Evolutionary conservation across 2,329 filamentous ascomycete species (phyloP).

Genomic region (Arthroderma sp.): DNA sequence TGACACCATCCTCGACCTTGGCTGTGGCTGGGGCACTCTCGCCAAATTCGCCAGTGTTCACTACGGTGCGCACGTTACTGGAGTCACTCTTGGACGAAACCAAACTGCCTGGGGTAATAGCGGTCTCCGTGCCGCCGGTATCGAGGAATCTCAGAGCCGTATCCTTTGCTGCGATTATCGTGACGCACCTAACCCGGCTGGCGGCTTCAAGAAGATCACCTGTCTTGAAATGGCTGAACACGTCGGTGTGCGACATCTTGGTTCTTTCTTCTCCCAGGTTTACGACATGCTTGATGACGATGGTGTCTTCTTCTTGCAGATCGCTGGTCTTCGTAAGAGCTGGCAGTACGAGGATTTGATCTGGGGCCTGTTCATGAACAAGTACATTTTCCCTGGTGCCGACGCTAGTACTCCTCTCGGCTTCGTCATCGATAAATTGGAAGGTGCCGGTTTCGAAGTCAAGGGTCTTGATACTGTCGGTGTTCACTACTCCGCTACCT

Average conservation of each 20-base stretch:
- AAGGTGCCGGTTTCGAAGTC: conserved; percentile 78
- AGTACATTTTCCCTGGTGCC: conserved; percentile 94
- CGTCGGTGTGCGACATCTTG: conserved; percentile 84
- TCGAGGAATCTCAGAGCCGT: conserved; percentile 75
- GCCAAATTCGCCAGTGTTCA: conserved; percentile 85
- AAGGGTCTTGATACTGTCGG: conserved; percentile 88
- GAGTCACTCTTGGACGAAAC: conserved; percentile 88
- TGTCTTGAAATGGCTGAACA: conserved; percentile 98
- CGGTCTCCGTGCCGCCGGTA: conserved; percentile 66
- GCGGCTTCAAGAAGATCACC: conserved; percentile 85
- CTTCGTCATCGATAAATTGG: conserved; percentile 71
- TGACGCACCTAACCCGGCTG: conserved; percentile 69
- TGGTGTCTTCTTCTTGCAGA: conserved; percentile 90
- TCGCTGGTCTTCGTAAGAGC: conserved; percentile 79
- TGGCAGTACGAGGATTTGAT: conserved; percentile 98
- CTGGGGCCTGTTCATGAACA: conserved; percentile 99
- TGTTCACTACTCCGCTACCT: conserved; percentile 89
- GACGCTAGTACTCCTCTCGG: conserved; percentile 89
- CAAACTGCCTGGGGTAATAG: conserved; percentile 95
- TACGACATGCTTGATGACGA: conserved; percentile 95
- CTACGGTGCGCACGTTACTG: conserved; percentile 74
- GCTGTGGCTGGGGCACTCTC: conserved; percentile 95
- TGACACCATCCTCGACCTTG: conserved; percentile 81
- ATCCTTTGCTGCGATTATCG: conserved; percentile 97
- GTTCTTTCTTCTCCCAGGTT: conserved; percentile 68